Evolutionary conservation across 2,329 filamentous ascomycete genomes (phyloP), one percentile per base, ranked within the genome.

Genomic region (Sporothrix variecibatus): DNA sequence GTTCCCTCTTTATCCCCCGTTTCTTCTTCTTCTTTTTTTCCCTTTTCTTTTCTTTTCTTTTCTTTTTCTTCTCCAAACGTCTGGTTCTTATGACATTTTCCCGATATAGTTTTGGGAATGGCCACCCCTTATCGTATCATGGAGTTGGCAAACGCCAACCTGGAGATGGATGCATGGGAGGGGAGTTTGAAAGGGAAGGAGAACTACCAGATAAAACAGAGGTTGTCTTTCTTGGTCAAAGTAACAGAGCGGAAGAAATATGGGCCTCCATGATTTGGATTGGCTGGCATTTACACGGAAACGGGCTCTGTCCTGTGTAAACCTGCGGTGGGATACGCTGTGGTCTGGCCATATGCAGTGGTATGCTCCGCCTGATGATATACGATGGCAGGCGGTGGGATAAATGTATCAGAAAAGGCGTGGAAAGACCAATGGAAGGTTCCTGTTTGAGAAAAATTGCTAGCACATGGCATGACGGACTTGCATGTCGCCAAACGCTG

Each of bases 131-230:
- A 75, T 75, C 73, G 71, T 65, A 46, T n/a, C 68, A 62, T 75
- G 70, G 72, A 75, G 72, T 74, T 71, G 76, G 75, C 71, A 71
- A 76, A 70, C 38, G 43, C 65, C 65, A n/a, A 3, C 7, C 46
- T 72, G 49, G 74, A 31, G 53, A 15, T 9, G 2, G 5, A 58
- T 68, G 73, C 53, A 73, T 2, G 64, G 67, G 40, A 72, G 62
- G 43, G 46, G 31, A 8, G 20, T 5, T 12, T 6, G 15, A 43
- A 31, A 34, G 51, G 26, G 20, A 28, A 60, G 28, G 17, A 71
- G 38, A 28, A n/a, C 15, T 28, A 38, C 4, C 31, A 72, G 34
- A 62, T n/a, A 43, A 71, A 65, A 17, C 53, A 40, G 8, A 38
- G 17, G 31, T 64, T n/a, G 3, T 23, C n/a, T 64, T 64, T 64